phyloP scores from a whole-genome alignment of 768 basidiomycete genomes.

The Kwoniella dejecticola region DNA sequence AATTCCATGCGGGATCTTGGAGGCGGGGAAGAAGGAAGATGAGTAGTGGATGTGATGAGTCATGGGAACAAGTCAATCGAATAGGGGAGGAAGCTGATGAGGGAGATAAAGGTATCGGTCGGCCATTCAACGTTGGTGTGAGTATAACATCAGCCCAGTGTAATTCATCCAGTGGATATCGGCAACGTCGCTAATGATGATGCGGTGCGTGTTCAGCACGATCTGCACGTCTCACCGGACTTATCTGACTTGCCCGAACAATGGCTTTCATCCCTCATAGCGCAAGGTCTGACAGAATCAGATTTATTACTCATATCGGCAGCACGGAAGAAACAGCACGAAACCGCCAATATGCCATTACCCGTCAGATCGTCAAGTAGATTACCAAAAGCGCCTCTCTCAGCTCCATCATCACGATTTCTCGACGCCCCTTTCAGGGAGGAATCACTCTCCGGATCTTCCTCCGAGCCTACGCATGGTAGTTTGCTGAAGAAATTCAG shows the following conservation, averaged over 20 bases:
- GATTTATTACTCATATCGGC: conserved; percentile 40
- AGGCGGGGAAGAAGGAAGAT: conserved; percentile 15
- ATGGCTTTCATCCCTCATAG: conserved; percentile 34
- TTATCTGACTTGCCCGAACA: conserved; percentile 33
- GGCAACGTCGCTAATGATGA: conserved; percentile 2
- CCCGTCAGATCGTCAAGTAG: neutral
- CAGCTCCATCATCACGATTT: conserved; percentile 3
- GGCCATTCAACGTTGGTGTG: conserved; percentile 44
- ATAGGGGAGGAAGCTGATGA: conserved; percentile 4
- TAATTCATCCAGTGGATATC: neutral
- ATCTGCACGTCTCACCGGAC: conserved; percentile 41
- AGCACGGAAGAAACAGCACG: conserved; percentile 22
- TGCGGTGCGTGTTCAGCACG: conserved; percentile 38
- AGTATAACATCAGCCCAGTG: conserved; percentile 7
- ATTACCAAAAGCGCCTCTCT: conserved; percentile 2
- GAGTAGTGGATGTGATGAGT: conserved; percentile 9
- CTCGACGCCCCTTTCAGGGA: neutral
- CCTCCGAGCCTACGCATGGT: neutral
- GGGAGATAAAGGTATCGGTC: conserved; percentile 39
- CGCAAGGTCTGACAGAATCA: conserved; percentile 38
- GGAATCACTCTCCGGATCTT: neutral
- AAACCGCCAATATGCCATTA: neutral
- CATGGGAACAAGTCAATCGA: conserved; percentile 12
- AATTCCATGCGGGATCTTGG: neutral
- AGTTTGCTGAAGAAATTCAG: conserved; percentile 17